Base-by-base conservation (phyloP, 2,329 filamentous ascomycete species). In the Claviceps capensis region DNA sequence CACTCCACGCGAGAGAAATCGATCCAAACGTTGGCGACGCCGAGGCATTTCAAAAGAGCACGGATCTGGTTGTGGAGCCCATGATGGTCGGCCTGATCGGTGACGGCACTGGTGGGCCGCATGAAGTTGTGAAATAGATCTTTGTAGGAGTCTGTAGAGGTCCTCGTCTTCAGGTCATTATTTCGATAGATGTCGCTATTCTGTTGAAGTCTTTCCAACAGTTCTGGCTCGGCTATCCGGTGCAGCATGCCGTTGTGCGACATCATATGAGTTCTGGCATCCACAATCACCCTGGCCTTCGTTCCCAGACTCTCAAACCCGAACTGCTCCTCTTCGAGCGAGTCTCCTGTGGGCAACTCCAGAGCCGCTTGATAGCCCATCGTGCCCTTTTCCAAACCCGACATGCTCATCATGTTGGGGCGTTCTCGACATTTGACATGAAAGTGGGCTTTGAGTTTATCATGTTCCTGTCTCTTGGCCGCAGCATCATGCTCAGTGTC, bases 1-100 rank as follows among this genome's bases (percentile, higher is more conserved):
- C 83, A 88, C 62, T 88, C 84, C 6, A 88, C 81, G 36, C 82
- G 74, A 19, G 82, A 84, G 57, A 88, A 85, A 64, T 88, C 83
- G 49, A 85, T 76, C 85, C 85, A 88, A 46, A 86, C 77, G 52
- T 83, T 82, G 51, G 81, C 74, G 7, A 78, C 69, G 0, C 76
- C 78, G 45, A 88, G 72, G 9, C 84, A 77, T 61, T 80, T 80
- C 46, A 88, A 73, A 17, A 88, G 67, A 4, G 81, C 77, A 57
- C 82, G 74, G 52, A 88, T 86, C 61, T 88, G 85, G 38, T 85
- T 81, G 44, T 82, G 75, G 19, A 88, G 69, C 51, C 83, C 78
- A 59, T 79, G 77, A 4, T 77, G 78, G 59, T 83, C 76, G 34
- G 73, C 70, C 61, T 69, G 74, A 66, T 78, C 82, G 55, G 76